Evolutionary conservation across 2,329 filamentous ascomycete genomes (phyloP).

Genomic region (Pezicula radicicola): DNA sequence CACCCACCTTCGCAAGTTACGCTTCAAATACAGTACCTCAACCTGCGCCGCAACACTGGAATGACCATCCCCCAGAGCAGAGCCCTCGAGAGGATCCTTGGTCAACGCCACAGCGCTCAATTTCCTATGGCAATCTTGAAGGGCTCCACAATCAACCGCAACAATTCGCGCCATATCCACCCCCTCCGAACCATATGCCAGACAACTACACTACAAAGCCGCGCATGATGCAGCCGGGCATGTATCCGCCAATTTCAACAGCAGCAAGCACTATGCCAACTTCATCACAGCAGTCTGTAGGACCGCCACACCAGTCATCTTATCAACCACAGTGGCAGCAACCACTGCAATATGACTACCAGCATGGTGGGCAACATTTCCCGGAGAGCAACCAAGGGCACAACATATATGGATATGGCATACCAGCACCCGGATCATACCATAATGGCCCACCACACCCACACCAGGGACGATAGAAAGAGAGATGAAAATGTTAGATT

Average conservation of each 20-base stretch:
- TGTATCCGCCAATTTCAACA: slow-evolving; percentile 25
- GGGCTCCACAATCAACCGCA: slow-evolving; percentile 21
- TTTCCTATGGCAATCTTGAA: slow-evolving; percentile 30
- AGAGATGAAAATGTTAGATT: too few species aligned
- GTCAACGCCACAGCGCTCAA: slow-evolving; percentile 28
- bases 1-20: slow-evolving; percentile 48
- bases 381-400: too few species aligned
- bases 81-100: slow-evolving; percentile 27
- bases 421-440: too few species aligned
- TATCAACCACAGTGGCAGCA: too few species aligned
- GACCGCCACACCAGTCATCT: slow-evolving; percentile 11
- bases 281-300: slow-evolving; percentile 19
- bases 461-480: too few species aligned
- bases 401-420: too few species aligned
- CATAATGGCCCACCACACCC: too few species aligned
- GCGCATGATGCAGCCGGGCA: slow-evolving; percentile 17
- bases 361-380: too few species aligned
- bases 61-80: slow-evolving; percentile 19
- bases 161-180: slow-evolving; percentile 20
- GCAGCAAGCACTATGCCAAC: slow-evolving; percentile 15
- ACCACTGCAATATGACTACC: too few species aligned
- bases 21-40: slow-evolving; percentile 32
- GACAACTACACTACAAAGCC: slow-evolving; percentile 23
- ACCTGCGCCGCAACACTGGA: slow-evolving; percentile 25
- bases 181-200: slow-evolving; percentile 11